Conservation (phyloP, 306 rosid species). For the Rosa persica region DNA sequence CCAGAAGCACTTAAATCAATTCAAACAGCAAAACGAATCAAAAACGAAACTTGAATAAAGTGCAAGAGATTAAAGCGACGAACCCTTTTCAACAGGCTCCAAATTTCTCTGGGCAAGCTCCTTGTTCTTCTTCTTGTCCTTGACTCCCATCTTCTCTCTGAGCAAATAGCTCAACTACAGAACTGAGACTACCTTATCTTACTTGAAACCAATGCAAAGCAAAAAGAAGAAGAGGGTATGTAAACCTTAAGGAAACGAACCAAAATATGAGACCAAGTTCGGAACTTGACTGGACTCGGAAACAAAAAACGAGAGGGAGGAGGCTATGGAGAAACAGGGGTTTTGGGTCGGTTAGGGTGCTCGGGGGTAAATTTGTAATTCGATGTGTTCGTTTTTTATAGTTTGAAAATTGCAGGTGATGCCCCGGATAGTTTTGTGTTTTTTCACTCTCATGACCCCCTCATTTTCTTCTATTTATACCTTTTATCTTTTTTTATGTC, state of each 20-base stretch:
- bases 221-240: not conserved
- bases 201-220: not conserved
- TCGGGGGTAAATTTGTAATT: not conserved
- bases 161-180: not conserved
- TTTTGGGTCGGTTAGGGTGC: not conserved
- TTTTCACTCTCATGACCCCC: not conserved
- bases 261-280: not conserved
- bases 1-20: not conserved
- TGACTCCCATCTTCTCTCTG: not conserved
- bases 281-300: not conserved
- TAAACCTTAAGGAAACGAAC: too few relatives aligned
- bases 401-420: not conserved
- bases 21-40: not conserved
- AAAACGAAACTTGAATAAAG: not conserved
- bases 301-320: not conserved
- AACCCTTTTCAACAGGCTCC: constrained; percentile 16
- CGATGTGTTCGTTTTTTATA: not conserved
- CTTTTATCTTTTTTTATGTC: not conserved
- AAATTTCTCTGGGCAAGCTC: not conserved
- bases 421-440: not conserved
- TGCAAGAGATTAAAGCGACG: not conserved
- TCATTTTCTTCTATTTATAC: not conserved
- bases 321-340: not conserved
- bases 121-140: constrained; percentile 18
- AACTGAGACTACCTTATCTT: not conserved